Evolutionary conservation across 441 rosid genomes (phyloP).

Genomic region (Croton laevigatus): DNA sequence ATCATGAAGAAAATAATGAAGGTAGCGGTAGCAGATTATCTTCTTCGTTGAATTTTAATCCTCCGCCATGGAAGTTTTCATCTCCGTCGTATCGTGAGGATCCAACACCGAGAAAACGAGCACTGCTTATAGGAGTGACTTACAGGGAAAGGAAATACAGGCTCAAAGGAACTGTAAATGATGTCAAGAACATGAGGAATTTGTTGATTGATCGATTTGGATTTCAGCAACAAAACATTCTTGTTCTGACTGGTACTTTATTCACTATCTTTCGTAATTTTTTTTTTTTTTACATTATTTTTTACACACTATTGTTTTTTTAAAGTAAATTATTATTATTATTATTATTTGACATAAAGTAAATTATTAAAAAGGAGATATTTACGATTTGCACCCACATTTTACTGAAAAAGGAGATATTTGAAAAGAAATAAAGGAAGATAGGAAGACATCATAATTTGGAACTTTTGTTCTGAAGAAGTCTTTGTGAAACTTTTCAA

Average conservation of each 20-base stretch:
- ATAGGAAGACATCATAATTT: too few relatives aligned
- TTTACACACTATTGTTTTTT: too few relatives aligned
- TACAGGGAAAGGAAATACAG: constrained; percentile 36
- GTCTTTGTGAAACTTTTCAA: too few relatives aligned
- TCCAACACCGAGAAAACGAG: constrained; percentile 11
- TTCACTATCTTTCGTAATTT: neutral
- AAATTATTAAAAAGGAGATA: too few relatives aligned
- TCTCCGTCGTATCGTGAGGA: neutral
- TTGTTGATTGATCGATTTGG: constrained; percentile 22
- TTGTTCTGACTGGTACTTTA: constrained; percentile 40
- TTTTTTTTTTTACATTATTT: neutral
- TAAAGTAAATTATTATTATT: too few relatives aligned
- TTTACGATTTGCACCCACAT: too few relatives aligned
- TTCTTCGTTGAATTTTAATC: constrained; percentile 3
- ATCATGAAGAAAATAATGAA: neutral
- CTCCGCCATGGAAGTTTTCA: neutral
- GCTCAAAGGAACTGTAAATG: constrained; percentile 49
- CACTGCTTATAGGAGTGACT: constrained; percentile 32
- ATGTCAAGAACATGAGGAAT: constrained; percentile 37
- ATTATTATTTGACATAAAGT: too few relatives aligned
- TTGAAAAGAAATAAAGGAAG: too few relatives aligned
- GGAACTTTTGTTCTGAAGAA: too few relatives aligned
- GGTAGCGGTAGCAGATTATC: neutral
- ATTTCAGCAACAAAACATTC: constrained; percentile 28
- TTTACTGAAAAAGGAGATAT: too few relatives aligned